These are phyloP conservation scores for Dovyalis caffra DNA, from an alignment of 345 rosid species.

Conservation along the genomic window DNA sequence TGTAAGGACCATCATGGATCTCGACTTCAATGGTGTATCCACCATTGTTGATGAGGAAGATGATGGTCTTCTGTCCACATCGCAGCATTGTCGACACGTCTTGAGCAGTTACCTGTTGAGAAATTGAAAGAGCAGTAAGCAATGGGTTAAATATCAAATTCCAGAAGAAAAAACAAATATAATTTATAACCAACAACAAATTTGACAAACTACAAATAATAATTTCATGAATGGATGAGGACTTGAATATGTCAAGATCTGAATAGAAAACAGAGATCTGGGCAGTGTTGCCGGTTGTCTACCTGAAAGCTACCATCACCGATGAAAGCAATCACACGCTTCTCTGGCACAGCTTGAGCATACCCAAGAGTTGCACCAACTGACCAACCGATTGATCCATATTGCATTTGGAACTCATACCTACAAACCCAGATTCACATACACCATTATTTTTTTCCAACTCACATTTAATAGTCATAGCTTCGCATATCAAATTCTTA, in stretches of 20 bases:
- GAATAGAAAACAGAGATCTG: background rate
- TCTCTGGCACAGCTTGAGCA: slow-evolving; percentile 70
- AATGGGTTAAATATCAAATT: background rate
- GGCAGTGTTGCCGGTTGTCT: background rate
- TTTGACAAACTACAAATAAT: background rate
- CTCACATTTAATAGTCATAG: background rate
- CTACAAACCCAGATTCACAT: slow-evolving; percentile 28
- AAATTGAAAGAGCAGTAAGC: background rate
- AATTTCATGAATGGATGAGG: background rate
- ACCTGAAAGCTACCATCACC: slow-evolving; percentile 95
- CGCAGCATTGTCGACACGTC: slow-evolving; percentile 76
- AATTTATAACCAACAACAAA: background rate
- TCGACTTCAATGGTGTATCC: slow-evolving; percentile 85
- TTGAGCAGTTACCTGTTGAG: slow-evolving; percentile 66
- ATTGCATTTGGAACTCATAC: slow-evolving; percentile 89
- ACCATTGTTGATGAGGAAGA: slow-evolving; percentile 78
- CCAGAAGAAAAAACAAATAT: background rate
- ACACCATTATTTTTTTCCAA: background rate
- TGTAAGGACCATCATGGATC: slow-evolving; percentile 85
- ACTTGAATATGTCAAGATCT: background rate
- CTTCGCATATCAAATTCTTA: background rate
- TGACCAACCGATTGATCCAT: slow-evolving; percentile 89
- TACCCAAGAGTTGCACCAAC: slow-evolving; percentile 84
- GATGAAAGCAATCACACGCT: slow-evolving; percentile 74
- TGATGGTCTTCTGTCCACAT: slow-evolving; percentile 59